A percentile compares a stretch with the other conserved stretches of the same genome.
Conservation (phyloP, 2,329 filamentous ascomycete genomes). For the Neoarthrinium moseri region DNA sequence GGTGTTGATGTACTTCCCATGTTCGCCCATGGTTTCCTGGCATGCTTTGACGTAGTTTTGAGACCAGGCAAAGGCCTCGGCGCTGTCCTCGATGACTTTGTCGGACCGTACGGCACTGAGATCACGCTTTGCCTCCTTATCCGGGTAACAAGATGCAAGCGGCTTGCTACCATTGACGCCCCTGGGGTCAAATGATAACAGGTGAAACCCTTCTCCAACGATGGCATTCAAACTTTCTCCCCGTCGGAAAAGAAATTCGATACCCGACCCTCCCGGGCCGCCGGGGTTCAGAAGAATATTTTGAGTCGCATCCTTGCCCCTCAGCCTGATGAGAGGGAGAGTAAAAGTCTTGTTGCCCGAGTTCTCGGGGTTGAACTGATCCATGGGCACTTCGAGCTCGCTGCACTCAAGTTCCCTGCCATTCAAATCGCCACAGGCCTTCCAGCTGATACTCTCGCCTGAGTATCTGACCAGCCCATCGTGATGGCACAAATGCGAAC, state of each 20-base stretch:
- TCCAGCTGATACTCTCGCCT: slow-evolving; percentile 38
- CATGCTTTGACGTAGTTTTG: slow-evolving; percentile 3
- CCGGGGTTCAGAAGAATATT: slow-evolving; percentile 43
- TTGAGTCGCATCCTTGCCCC: slow-evolving; percentile 38
- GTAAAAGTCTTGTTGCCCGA: slow-evolving; percentile 37
- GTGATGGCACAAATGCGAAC: not conserved
- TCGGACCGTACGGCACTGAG: slow-evolving; percentile 11
- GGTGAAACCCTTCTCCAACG: slow-evolving; percentile 32
- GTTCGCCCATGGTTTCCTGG: slow-evolving; percentile 6
- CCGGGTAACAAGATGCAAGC: slow-evolving; percentile 35
- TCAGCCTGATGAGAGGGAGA: slow-evolving; percentile 43
- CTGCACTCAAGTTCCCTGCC: slow-evolving; percentile 39
- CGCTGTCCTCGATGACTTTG: slow-evolving; percentile 20
- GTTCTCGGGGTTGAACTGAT: slow-evolving; percentile 38
- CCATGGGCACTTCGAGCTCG: slow-evolving; percentile 43
- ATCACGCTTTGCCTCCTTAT: slow-evolving; percentile 2
- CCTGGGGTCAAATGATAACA: slow-evolving; percentile 42
- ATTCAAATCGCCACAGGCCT: slow-evolving; percentile 34
- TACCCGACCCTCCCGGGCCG: slow-evolving; percentile 43
- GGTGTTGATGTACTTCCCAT: slow-evolving; percentile 32
- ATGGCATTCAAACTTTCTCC: slow-evolving; percentile 35
- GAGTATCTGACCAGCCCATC: slow-evolving; percentile 19
- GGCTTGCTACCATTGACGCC: slow-evolving; percentile 39
- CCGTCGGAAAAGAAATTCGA: slow-evolving; percentile 26
- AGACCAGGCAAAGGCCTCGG: slow-evolving; percentile 25